These are phyloP conservation scores for Moricandia moricandioides DNA, from an alignment of 345 rosid species.

Conservation along the genomic window DNA sequence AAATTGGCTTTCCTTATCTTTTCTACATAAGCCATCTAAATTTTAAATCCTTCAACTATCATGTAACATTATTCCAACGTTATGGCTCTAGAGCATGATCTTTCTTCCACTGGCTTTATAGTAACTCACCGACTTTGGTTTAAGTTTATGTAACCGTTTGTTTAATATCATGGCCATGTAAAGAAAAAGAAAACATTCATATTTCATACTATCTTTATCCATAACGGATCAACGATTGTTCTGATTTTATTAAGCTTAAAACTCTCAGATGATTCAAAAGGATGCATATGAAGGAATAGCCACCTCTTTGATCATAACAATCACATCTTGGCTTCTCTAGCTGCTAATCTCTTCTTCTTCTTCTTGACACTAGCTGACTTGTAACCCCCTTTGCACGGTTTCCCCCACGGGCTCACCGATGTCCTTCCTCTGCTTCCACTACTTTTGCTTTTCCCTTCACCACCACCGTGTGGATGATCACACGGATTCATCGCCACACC, in stretches of 20 bases:
- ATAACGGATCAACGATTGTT: slow-evolving; percentile 1
- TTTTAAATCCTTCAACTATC: neutral
- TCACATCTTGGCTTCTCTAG: slow-evolving; percentile 30
- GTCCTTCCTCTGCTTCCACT: slow-evolving; percentile 63
- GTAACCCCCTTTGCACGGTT: slow-evolving; percentile 80
- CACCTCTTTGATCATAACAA: neutral
- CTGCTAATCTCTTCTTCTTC: slow-evolving; percentile 46
- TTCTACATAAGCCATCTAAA: neutral
- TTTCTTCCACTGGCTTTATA: neutral
- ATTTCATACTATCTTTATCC: neutral
- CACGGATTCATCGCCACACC: slow-evolving; percentile 93
- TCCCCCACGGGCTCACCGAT: slow-evolving; percentile 87
- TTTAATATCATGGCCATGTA: neutral
- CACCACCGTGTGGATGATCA: slow-evolving; percentile 98
- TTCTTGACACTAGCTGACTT: slow-evolving; percentile 59
- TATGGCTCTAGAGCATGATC: neutral
- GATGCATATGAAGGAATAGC: neutral
- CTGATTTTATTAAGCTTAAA: neutral
- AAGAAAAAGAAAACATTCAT: neutral
- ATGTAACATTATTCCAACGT: neutral
- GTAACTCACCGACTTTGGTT: neutral
- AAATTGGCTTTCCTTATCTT: neutral
- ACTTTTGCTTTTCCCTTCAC: slow-evolving; percentile 92
- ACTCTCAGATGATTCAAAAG: slow-evolving; percentile 10
- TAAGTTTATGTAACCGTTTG: neutral